Evolutionary conservation across 129 eudicot species (phyloP), one percentile per base, ranked within the genome.

Genomic region (Chrysanthemum lavandulifolium): DNA sequence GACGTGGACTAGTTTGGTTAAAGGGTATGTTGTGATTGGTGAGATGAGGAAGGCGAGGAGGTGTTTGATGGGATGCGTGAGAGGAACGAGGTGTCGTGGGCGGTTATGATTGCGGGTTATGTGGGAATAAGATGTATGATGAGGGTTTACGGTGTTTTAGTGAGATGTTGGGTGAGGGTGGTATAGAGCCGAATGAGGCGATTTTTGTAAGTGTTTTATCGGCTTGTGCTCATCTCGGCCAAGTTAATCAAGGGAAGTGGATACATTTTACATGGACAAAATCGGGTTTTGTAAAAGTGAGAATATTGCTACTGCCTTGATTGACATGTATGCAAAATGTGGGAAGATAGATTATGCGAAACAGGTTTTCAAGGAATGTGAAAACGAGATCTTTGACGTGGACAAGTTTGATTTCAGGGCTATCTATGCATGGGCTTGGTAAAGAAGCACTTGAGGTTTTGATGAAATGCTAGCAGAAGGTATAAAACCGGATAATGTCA

Each of bases 261-360:
- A 75, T 82, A 59, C 85, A 78, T 71, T 78, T 60, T 78, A 77
- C 50, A 73, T 82, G 36, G 72, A 80, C 10, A 84, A 70, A 78
- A 75, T 6, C 0, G 33, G 79, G 10, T 25, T 77, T 50, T 67
- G 67, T 5, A 81, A 78, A 78, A 76, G 69, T 65, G 59, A 74
- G 23, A 73, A 81, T 64, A 56, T 77, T 36, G 50, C 72, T 29
- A 84, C 85, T 36, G 83, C 85, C 45, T 13, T 84, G 31, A 75
- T 84, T 11, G 81, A 84, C 65, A 81, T 81, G 88, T 84, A 84
- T 10, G 83, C 84, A 13, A 84, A 84, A 71, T 84, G 88, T 23
- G 83, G 88, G 64, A 61, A 73, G 53, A 65, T 84, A 15, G 85
- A 81, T 31, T 62, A 67, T 13, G 83, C 83, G 7, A 73, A 68